Evolutionary conservation across 176 grass and related monocot species (phyloP), one percentile per base, ranked within the genome.

Genomic region (Zea mays): DNA sequence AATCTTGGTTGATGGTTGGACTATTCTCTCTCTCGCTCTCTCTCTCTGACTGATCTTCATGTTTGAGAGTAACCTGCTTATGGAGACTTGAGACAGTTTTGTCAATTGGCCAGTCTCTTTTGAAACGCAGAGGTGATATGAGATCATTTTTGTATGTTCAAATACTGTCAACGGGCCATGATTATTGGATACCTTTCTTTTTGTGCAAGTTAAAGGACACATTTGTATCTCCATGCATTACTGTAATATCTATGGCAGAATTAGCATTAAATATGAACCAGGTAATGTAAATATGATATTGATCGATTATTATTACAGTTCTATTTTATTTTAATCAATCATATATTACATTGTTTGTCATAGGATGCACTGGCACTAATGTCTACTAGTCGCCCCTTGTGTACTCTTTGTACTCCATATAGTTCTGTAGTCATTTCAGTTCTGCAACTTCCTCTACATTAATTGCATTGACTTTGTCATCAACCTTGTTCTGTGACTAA

Each of bases 391-490:
- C 40, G 10, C 13, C 11, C 6, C 6, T 35, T 76, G 5, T 62
- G 20, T 63, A 62, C 21, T 76, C 9, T 74, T 70, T 38, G 21
- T 62, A 47, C 39, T 61, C 71, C 72, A 60, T 66, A 78, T 44
- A 13, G 10, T 58, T 51, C 17, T 54, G 36, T 66, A 62, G 21
- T 46, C 8, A 62, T 37, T 41, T 78, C 15, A 54, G 36, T 51
- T 34, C 59, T 78, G 34, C 2, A 38, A 73, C 74, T 82, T 58
- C 19, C 69, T 79, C 55, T 63, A 3, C 36, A 68, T 88, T 70
- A 61, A 62, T 69, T 67, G 67, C 3, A 41, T 33, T 44, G 55
- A 68, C 62, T 54, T 69, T 36, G 20, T 75, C 48, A 67, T 67
- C 75, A 74, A 45, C 16, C 44, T 54, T 80, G 6, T 44, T 79